phyloP scores from a whole-genome alignment of 2,329 filamentous ascomycete genomes.

The Pseudogymnoascus sp. region DNA sequence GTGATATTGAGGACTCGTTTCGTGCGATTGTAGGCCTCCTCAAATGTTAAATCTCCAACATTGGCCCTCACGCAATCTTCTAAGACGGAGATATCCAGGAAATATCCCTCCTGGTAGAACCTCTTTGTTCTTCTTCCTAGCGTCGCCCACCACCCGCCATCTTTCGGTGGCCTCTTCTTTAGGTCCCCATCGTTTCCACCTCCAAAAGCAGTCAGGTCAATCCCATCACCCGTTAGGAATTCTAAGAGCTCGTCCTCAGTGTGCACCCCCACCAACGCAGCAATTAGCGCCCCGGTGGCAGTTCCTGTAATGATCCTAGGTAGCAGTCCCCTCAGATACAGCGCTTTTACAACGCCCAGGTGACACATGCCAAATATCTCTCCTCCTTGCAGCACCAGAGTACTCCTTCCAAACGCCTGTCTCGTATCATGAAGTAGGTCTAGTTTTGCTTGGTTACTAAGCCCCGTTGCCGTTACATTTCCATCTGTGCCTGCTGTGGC shows the following conservation, averaged over 20 bases:
- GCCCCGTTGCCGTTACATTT: conserved; percentile 31
- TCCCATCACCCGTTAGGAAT: conserved; percentile 68
- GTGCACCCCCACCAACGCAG: conserved; percentile 78
- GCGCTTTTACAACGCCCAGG: conserved; percentile 78
- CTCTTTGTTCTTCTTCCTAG: conserved; percentile 57
- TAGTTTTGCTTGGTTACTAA: conserved; percentile 54
- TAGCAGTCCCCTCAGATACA: conserved; percentile 70
- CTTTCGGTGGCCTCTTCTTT: conserved; percentile 15
- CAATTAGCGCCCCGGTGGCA: conserved; percentile 81
- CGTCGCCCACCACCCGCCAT: conserved; percentile 40
- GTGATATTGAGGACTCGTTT: conserved; percentile 89
- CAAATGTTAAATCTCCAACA: conserved; percentile 82
- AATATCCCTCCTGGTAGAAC: conserved; percentile 69
- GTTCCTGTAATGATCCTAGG: conserved; percentile 89
- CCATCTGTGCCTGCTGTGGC: conserved; percentile 39
- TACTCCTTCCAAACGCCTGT: conserved; percentile 79
- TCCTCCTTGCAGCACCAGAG: conserved; percentile 78
- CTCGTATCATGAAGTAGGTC: conserved; percentile 81
- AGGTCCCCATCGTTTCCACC: conserved; percentile 31
- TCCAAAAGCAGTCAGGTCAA: conserved; percentile 74
- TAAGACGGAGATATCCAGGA: conserved; percentile 72
- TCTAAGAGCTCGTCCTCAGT: conserved; percentile 74
- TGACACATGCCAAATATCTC: conserved; percentile 89
- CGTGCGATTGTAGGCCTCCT: conserved; percentile 80
- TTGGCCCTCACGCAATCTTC: conserved; percentile 79